phyloP scores from a whole-genome alignment of 306 rosid species.

The Cicer cuneatum region DNA sequence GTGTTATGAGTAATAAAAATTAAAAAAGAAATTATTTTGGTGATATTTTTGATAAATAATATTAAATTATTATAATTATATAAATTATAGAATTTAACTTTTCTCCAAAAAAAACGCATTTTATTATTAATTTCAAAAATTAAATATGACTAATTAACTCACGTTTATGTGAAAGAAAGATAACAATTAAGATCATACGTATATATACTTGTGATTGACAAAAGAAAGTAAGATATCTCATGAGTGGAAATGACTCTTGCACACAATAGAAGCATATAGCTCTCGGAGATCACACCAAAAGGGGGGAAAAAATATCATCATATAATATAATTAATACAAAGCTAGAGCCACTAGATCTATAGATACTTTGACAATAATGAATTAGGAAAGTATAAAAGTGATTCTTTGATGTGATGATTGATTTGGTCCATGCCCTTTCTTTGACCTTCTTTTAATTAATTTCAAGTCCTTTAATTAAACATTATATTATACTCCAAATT shows the following conservation, averaged over 20 bases:
- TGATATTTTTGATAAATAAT: too few relatives aligned
- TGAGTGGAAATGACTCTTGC: slow-evolving; percentile 44
- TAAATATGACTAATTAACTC: too few relatives aligned
- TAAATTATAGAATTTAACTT: too few relatives aligned
- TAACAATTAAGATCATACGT: too few relatives aligned
- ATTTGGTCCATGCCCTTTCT: slow-evolving; percentile 52
- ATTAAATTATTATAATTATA: too few relatives aligned
- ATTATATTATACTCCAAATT: not conserved
- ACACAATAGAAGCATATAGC: slow-evolving; percentile 44
- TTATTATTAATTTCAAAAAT: too few relatives aligned
- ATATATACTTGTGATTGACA: too few relatives aligned
- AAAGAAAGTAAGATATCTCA: slow-evolving; percentile 31
- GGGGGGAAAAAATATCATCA: not conserved
- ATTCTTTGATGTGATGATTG: slow-evolving; percentile 53
- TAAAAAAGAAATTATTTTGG: too few relatives aligned
- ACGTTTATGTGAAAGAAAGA: too few relatives aligned
- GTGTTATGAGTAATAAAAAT: too few relatives aligned
- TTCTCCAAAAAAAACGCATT: too few relatives aligned
- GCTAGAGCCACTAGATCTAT: slow-evolving; percentile 29
- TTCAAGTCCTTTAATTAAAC: slow-evolving; percentile 7
- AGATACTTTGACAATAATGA: slow-evolving; percentile 54
- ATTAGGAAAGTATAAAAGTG: slow-evolving; percentile 35
- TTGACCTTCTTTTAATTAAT: slow-evolving; percentile 57
- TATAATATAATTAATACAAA: not conserved
- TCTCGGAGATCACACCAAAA: slow-evolving; percentile 10